Evolutionary conservation across 2,329 filamentous ascomycete genomes (phyloP), one percentile per base, ranked within the genome.

Genomic region (Aspergillus clavatus): DNA sequence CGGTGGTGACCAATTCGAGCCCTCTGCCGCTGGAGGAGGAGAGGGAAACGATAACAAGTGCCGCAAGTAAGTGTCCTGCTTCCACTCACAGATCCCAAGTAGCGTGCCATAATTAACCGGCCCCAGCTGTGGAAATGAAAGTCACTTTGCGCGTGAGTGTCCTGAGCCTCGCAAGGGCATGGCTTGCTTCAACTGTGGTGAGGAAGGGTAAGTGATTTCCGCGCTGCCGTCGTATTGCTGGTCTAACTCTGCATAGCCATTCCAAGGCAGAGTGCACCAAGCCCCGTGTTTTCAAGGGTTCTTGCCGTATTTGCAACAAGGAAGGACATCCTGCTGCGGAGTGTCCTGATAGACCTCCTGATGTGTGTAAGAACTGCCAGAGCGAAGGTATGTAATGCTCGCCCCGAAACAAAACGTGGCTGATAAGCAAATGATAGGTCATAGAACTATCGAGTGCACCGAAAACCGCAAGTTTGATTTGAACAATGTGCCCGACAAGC

Each of bases 331-430:
- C 65, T 24, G 69, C 69, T 36, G 50, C 58, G 11, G 64, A 71
- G 21, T 77, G 74, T 43, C 73, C 73, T 1, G 63, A 72, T 18
- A 67, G 63, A 42, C 65, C 67, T 16, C 58, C 67, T 10, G 64
- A 69, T 38, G 58, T 70, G 19, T 76, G 73, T 61, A 70, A 67
- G 49, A 75, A 75, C 46, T 76, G 73, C 59, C 62, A 65, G 43
- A 48, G 55, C 38, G 71, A 75, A 65, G 73, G 72, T 71, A 54
- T 40, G 53, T 43, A 3, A 18, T 6, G 10, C 28, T 29, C n/a
- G 6, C 21, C 19, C 7, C 19, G 10, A 7, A 14, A 44, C 16
- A 6, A 5, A 31, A 28, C n/a, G n/a, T 41, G 35, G 33, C 46
- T 47, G 39, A 43, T 7, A 23, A 38, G 10, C n/a, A 21, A 23